These are phyloP conservation scores for Podila epicladia DNA, from an alignment of 192 early-diverging fungal species.

Conservation along the genomic window DNA sequence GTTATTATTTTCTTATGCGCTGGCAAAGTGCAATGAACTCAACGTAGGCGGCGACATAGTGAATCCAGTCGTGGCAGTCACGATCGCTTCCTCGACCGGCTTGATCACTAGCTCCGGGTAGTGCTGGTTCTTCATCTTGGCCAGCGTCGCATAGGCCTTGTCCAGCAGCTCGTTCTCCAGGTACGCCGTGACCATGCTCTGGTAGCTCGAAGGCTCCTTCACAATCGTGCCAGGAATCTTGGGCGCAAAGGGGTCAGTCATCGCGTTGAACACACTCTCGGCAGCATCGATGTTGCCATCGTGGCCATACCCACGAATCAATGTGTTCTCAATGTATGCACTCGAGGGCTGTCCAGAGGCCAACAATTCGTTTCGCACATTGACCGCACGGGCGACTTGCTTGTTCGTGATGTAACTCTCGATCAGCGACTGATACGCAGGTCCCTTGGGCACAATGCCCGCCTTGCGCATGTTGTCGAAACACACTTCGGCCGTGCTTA, in stretches of 20 bases:
- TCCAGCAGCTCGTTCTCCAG: constrained; percentile 51
- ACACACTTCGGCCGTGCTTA: constrained; percentile 50
- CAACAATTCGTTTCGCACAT: constrained; percentile 56
- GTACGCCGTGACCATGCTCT: constrained; percentile 66
- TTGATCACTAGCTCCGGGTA: constrained; percentile 47
- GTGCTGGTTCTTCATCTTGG: constrained; percentile 33
- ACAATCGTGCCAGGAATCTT: constrained; percentile 35
- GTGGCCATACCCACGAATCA: constrained; percentile 66
- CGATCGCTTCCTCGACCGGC: constrained; percentile 45
- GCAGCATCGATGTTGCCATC: constrained; percentile 50
- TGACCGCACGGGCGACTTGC: constrained; percentile 51
- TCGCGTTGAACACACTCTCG: constrained; percentile 56
- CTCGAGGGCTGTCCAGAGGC: constrained; percentile 48
- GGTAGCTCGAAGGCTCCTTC: constrained; percentile 68
- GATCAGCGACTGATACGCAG: constrained; percentile 64
- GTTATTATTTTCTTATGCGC: too few species aligned
- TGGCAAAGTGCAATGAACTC: too few species aligned
- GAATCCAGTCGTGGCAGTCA: background rate
- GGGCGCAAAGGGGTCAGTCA: constrained; percentile 54
- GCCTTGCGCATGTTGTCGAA: constrained; percentile 52
- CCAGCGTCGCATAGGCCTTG: constrained; percentile 42
- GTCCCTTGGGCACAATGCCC: constrained; percentile 55
- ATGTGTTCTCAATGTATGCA: constrained; percentile 66
- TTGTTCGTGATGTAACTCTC: constrained; percentile 60
- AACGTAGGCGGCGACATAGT: background rate